Base-by-base conservation (phyloP, 2,329 filamentous ascomycete genomes). In the Orbilia brochopaga region DNA sequence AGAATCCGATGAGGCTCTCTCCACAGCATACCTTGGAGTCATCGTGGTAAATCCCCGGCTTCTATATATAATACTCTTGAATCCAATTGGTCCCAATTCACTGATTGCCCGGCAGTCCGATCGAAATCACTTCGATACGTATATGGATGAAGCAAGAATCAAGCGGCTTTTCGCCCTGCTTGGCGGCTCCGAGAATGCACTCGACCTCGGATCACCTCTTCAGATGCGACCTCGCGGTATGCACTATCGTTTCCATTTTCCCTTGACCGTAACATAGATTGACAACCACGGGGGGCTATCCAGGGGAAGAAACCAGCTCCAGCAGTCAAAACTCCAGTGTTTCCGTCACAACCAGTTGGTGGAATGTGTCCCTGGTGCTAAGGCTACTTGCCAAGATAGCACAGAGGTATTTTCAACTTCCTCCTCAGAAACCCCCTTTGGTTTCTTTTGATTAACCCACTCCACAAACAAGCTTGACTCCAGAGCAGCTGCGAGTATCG, bases 21-120 rank as follows among this genome's bases (percentile, higher is more conserved):
- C 86, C 55, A 78, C 82, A 61, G 85, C 87, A 67, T 91, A 91
- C 77, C 80, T 83, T 61, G 83, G 83, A 55, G 77, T 80, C 50
- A 78, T 91, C 2, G 79, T 59, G 30, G 51, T 70, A 77, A 23
- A 76, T n/a, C n/a, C 37, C 5, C 11, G 73, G 19, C 64, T 78
- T 23, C 57, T 46, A 37, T 70, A 74, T 15, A 63, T 69, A 23
- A 54, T 62, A 32, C 8, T 4, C 27, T 32, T 4, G 27, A 32
- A 57, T 76, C 6, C 13, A 48, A 21, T 40, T 70, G 30, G 74
- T 70, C 15, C 76, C 7, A 46, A 32, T 50, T 56, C 27, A 60
- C 32, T 13, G 8, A 11, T 21, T 17, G 21, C 11, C 24, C 40
- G 48, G 40, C 46, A 69, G 64, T 24, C 55, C 30, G 67, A 24